Evolutionary conservation across 2,329 filamentous ascomycete species (phyloP), one percentile per base, ranked within the genome.

Genomic region (Penicillium expansum): DNA sequence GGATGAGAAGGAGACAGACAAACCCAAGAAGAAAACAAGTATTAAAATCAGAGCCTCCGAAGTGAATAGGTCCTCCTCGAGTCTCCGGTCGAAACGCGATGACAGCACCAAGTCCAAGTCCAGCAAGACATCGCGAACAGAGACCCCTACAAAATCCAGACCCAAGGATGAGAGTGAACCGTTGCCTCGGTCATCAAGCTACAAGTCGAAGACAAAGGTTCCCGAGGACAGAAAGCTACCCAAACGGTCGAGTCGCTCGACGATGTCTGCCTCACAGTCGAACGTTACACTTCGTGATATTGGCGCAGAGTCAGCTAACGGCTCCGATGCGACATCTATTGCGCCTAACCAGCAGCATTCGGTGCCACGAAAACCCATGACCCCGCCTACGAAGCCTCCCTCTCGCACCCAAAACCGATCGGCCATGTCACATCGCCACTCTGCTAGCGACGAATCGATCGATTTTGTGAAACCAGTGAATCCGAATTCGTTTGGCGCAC

Each of bases 261-360:
- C 67, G 3, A 69, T 68, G 58, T 72, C 74, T 6, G 69, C 70
- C 20, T 69, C 67, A 16, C 68, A 67, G 16, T 78, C 76, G 14
- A 71, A 74, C 9, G 60, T 70, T 9, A 72, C 71, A 9, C 65
- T 72, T 18, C 72, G 72, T 42, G 71, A 72, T 59, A 59, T 64
- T 11, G 70, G 68, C 18, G 64, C 67, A 3, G 72, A 71, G 54
- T 76, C 75, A 6, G 63, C 67, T 4, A 72, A 72, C 29, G 75
- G 75, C 55, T 80, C 78, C 7, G 77, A 79, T 58, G 76, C 76
- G 35, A 79, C 78, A 4, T 76, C 75, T 16, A 76, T 79, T 62
- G 76, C 76, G 5, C 75, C 77, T 8, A 74, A 76, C 52, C 75
- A 79, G 55, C 70, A 73, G 29, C 71, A 69, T 14, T 65, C 64